Percentiles rank a stretch among this genome's conserved stretches.
Conservation (phyloP, 2,329 filamentous ascomycete genomes). For the Botrytis pseudocinerea region DNA sequence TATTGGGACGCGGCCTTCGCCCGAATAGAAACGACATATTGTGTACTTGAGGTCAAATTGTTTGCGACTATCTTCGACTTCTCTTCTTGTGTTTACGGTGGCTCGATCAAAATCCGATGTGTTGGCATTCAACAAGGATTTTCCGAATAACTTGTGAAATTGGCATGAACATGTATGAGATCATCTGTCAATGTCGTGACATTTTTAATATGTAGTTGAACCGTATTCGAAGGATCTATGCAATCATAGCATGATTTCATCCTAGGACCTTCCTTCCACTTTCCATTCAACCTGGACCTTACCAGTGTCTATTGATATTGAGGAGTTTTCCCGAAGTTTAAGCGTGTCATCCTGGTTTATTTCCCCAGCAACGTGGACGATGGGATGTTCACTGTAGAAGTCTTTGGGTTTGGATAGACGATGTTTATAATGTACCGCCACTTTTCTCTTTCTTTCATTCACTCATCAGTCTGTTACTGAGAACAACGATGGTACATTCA, state of each 20-base stretch:
- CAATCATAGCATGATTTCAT: conserved; percentile 21
- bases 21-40: conserved; percentile 71
- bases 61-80: conserved; percentile 18
- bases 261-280: conserved; percentile 24
- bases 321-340: conserved; percentile 21
- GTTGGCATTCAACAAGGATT: conserved; percentile 26
- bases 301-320: conserved; percentile 8
- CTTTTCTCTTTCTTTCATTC: too few relatives aligned
- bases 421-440: not conserved
- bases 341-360: not conserved
- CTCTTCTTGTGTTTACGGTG: conserved; percentile 28
- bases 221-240: conserved; percentile 11
- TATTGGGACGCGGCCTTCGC: conserved; percentile 61
- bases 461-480: not conserved
- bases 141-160: conserved; percentile 16
- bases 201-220: conserved; percentile 16
- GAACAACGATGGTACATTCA: not conserved
- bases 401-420: not conserved
- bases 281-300: not conserved
- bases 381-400: not conserved
- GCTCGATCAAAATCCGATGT: conserved; percentile 21
- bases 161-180: conserved; percentile 17
- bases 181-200: conserved; percentile 14
- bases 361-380: conserved; percentile 22
- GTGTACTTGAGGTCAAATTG: conserved; percentile 24